Evolutionary conservation across 2,329 filamentous ascomycete genomes (phyloP), one percentile per base, ranked within the genome.

Genomic region (Cryoendolithus antarcticus): DNA sequence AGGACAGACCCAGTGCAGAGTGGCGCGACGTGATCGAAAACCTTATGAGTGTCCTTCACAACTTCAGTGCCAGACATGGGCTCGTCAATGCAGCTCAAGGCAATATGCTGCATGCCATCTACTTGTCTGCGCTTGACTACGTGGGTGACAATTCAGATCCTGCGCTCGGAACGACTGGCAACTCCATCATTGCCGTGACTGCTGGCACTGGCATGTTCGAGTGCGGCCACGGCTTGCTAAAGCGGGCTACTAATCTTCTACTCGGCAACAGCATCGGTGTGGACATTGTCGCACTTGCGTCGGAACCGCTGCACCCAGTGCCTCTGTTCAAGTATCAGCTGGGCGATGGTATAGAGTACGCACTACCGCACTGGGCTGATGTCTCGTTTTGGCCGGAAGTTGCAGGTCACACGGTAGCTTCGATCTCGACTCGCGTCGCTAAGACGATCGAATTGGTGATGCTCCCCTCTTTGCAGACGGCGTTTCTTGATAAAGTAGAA

Each of bases 211-310:
- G 91, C 6, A 75, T 95, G 1, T 98, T 95, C 53, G 89, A 96
- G 57, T 88, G 96, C 12, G 84, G 93, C 43, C 93, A 95, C 55
- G 82, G 93, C 50, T 80, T 86, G 44, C 66, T 98, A 34, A 81
- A 86, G 46, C 72, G 84, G 47, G 96, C 91, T 0, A 95, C 91
- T 0, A 88, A 96, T 54, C 79, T 82, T 7, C 70, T 98, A n/a
- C 81, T 93, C 11, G 88, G 86, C 11, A 95, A 91, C 51, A 89
- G 91, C 10, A 94, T 98, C 48, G 89, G 88, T 2, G 93, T 98
- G 48, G 91, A 98, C 56, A 69, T 98, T 12, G 89, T 98, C 27
- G 95, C 89, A 54, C 71, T 98, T 38, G 86, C 88, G 10, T 85
- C 84, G 42, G 88, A 94, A 71, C 91, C 91, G 12, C 70, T 98